These are phyloP conservation scores for Rosa persica DNA, from an alignment of 306 rosid genomes.

Conservation along the genomic window DNA sequence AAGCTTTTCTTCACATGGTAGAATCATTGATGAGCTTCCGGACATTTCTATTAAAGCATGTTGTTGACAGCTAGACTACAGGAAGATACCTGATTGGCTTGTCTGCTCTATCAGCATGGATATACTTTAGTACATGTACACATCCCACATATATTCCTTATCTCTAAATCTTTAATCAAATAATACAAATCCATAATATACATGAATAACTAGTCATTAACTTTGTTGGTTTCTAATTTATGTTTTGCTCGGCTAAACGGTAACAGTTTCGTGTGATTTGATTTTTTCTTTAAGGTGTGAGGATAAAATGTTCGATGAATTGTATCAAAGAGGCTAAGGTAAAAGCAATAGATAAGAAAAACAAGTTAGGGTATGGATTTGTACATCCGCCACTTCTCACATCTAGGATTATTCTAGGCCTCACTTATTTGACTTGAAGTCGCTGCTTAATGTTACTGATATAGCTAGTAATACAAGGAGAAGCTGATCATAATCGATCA, in stretches of 20 bases:
- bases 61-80: slow-evolving; percentile 55
- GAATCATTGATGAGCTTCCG: slow-evolving; percentile 69
- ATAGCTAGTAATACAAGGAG: not conserved
- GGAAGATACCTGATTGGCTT: slow-evolving; percentile 30
- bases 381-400: not conserved
- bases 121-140: slow-evolving; percentile 5
- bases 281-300: not conserved
- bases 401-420: not conserved
- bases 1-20: slow-evolving; percentile 52
- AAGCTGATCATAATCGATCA: not conserved
- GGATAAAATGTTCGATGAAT: not conserved
- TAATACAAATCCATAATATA: not conserved
- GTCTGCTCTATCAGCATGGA: slow-evolving; percentile 29
- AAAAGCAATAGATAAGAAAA: not conserved
- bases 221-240: not conserved
- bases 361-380: not conserved
- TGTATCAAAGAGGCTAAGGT: not conserved
- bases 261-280: not conserved
- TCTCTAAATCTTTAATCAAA: slow-evolving; percentile 25
- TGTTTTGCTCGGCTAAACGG: not conserved
- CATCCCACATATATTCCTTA: slow-evolving; percentile 24
- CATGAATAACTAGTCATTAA: not conserved
- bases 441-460: not conserved
- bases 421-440: not conserved
- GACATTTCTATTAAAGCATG: slow-evolving; percentile 64